Conservation (phyloP, 2,329 filamentous ascomycete species). For the Scorias spongiosa region DNA sequence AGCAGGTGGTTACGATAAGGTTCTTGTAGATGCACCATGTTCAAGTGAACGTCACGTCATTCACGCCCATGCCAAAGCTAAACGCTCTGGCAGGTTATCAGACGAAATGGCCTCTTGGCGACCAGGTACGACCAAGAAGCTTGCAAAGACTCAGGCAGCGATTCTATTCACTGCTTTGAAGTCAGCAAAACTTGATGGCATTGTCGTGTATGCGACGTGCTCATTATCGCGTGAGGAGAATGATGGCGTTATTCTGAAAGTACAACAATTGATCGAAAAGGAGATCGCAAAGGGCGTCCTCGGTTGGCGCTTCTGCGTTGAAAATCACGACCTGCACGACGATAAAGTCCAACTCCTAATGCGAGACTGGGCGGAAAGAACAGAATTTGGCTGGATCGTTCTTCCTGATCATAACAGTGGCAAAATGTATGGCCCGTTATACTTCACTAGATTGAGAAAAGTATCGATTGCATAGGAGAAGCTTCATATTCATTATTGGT, state of each 20-base stretch:
- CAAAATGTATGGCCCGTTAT: constrained; percentile 26
- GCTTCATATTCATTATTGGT: too few species aligned
- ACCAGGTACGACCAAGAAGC: constrained; percentile 20
- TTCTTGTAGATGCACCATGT: constrained; percentile 27
- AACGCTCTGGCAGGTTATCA: constrained; percentile 11
- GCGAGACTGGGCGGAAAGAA: constrained; percentile 15
- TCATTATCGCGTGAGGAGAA: constrained; percentile 27
- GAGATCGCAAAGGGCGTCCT: constrained; percentile 21
- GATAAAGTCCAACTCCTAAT: background rate
- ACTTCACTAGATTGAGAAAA: constrained; percentile 25
- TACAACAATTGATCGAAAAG: constrained; percentile 20
- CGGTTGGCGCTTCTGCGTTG: constrained; percentile 16
- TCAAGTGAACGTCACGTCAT: constrained; percentile 27
- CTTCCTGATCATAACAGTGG: constrained; percentile 24
- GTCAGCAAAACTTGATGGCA: constrained; percentile 21
- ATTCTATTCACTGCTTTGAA: constrained; percentile 23
- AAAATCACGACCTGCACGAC: constrained; percentile 8
- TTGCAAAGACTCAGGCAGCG: constrained; percentile 20
- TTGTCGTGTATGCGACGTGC: constrained; percentile 27
- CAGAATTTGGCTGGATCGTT: constrained; percentile 25
- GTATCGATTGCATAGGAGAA: too few species aligned
- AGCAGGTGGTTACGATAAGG: constrained; percentile 24
- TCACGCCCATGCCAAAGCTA: constrained; percentile 20
- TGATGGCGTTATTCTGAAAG: constrained; percentile 25
- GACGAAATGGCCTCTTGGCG: constrained; percentile 26